Conservation (phyloP, 129 eudicot genomes). For the Heracleum sosnowskyi region DNA sequence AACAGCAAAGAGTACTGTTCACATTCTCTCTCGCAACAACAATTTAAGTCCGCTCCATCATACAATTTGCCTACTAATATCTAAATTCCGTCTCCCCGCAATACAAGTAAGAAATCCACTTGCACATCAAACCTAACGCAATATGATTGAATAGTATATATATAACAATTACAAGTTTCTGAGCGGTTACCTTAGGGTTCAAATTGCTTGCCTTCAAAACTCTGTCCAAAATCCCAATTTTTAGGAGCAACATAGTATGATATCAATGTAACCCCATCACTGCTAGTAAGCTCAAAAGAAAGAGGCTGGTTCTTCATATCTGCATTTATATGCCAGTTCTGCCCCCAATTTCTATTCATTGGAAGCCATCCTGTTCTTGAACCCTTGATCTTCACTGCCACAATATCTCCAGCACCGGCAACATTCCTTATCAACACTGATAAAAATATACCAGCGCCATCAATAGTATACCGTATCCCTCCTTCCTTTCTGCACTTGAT, state of each 20-base stretch:
- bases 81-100: background rate
- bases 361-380: conserved; percentile 95
- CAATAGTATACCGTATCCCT: conserved; percentile 65
- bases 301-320: conserved; percentile 74
- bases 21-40: background rate
- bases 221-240: conserved; percentile 77
- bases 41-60: background rate
- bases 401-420: conserved; percentile 79
- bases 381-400: conserved; percentile 77
- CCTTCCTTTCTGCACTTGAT: conserved; percentile 92
- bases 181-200: conserved; percentile 24
- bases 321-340: conserved; percentile 84
- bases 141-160: background rate
- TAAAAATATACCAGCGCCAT: conserved; percentile 65
- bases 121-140: conserved; percentile 15
- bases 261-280: conserved; percentile 61
- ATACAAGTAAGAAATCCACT: background rate
- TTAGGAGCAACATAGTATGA: conserved; percentile 76
- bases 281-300: conserved; percentile 70
- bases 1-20: background rate
- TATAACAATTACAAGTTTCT: background rate
- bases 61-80: background rate
- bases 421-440: conserved; percentile 84
- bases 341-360: conserved; percentile 95
- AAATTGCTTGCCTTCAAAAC: conserved; percentile 85